Evolutionary conservation across 331 rosid genomes (phyloP).

Genomic region (Acacia concinna): DNA sequence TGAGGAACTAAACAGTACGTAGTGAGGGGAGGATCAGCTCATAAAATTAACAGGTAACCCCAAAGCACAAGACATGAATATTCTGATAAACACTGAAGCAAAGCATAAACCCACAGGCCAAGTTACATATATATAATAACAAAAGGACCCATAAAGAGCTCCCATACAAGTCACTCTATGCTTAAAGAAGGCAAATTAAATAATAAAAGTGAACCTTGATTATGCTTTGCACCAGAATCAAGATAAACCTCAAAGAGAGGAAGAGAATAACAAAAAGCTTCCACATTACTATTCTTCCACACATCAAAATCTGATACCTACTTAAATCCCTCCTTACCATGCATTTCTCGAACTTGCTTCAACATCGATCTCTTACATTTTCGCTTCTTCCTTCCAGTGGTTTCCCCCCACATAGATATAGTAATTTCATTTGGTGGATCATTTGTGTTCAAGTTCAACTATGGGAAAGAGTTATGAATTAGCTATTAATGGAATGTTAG

Average conservation of each 20-base stretch:
- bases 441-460: neutral
- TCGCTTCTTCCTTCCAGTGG: slow-evolving; percentile 1
- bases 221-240: slow-evolving; percentile 62
- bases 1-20: neutral
- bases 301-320: slow-evolving; percentile 37
- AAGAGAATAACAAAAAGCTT: slow-evolving; percentile 62
- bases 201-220: slow-evolving; percentile 40
- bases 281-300: slow-evolving; percentile 32
- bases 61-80: slow-evolving; percentile 76
- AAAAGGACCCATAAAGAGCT: slow-evolving; percentile 35
- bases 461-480: neutral
- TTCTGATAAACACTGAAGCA: slow-evolving; percentile 62
- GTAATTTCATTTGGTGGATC: neutral
- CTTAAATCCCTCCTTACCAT: slow-evolving; percentile 47
- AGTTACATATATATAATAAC: slow-evolving; percentile 31
- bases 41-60: slow-evolving; percentile 33
- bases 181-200: neutral
- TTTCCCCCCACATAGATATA: slow-evolving; percentile 36
- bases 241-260: slow-evolving; percentile 49
- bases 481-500: slow-evolving; percentile 30
- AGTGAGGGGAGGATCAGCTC: neutral
- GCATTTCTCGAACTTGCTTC: slow-evolving; percentile 23
- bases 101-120: slow-evolving; percentile 66
- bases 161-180: neutral
- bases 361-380: slow-evolving; percentile 3